phyloP scores from a whole-genome alignment of 495 filamentous ascomycete genomes.

The Hyaloscypha hepaticicola region DNA sequence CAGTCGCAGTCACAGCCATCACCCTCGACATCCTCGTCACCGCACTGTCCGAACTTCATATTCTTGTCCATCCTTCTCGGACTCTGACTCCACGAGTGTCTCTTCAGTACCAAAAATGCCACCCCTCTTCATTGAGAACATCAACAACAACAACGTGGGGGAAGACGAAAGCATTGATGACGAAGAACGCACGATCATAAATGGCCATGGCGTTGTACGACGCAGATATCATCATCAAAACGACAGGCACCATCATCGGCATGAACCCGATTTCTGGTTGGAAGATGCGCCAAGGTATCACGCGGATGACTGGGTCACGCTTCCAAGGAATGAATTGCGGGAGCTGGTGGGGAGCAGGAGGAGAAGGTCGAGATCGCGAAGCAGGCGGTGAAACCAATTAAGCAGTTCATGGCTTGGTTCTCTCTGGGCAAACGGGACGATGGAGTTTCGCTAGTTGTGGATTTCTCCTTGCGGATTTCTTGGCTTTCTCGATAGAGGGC shows the following conservation, averaged over 20 bases:
- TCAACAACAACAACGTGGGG: neutral
- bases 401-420: no score
- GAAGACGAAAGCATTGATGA: neutral
- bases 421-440: no score
- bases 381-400: no score
- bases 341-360: neutral
- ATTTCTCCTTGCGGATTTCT: neutral
- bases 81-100: neutral
- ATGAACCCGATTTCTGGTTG: neutral
- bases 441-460: no score
- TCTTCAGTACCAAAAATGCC: neutral
- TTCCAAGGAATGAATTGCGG: neutral
- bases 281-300: neutral
- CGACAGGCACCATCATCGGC: neutral
- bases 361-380: no score
- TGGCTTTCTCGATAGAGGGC: neutral
- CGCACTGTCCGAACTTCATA: neutral
- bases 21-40: neutral
- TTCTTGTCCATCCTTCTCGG: neutral
- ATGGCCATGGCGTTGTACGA: neutral
- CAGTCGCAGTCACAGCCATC: neutral
- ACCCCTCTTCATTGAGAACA: neutral
- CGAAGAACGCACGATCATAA: neutral
- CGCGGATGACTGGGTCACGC: neutral
- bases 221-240: neutral